Evolutionary conservation across 1,139 yeast species (phyloP).

Genomic region (Geotrichum cucujoidarum): DNA sequence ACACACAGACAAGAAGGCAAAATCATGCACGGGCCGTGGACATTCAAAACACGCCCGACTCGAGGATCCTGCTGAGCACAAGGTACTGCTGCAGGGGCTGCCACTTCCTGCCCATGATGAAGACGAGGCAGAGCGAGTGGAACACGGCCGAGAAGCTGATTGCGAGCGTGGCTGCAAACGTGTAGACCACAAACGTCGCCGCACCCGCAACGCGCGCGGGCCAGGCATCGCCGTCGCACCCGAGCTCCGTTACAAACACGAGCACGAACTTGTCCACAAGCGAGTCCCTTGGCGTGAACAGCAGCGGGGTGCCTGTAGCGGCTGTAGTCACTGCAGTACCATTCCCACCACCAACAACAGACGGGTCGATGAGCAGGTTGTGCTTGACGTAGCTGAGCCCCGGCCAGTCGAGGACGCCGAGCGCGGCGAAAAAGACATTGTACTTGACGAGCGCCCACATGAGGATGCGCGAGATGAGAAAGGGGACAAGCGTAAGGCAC

Average conservation of each 20-base stretch:
- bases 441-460: constrained; percentile 9
- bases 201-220: constrained; percentile 12
- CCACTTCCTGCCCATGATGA: constrained; percentile 15
- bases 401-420: background rate
- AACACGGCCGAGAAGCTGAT: constrained; percentile 14
- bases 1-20: too few relatives aligned
- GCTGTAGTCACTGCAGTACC: background rate
- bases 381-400: background rate
- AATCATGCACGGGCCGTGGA: too few relatives aligned
- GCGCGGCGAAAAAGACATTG: constrained; percentile 6
- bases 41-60: constrained; percentile 10
- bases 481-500: constrained; percentile 9
- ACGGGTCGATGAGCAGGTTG: background rate
- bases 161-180: constrained; percentile 10
- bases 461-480: constrained; percentile 5
- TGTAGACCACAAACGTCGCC: constrained; percentile 8
- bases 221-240: constrained; percentile 11
- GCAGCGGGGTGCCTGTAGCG: too few relatives aligned
- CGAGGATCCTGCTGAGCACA: constrained; percentile 2
- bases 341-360: background rate
- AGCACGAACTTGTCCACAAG: constrained; percentile 8
- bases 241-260: constrained; percentile 13
- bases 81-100: constrained; percentile 3
- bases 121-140: constrained; percentile 11
- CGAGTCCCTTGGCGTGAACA: too few relatives aligned